phyloP scores from a whole-genome alignment of 352 stramenopile species.

The Globisporangium orthogonon region DNA sequence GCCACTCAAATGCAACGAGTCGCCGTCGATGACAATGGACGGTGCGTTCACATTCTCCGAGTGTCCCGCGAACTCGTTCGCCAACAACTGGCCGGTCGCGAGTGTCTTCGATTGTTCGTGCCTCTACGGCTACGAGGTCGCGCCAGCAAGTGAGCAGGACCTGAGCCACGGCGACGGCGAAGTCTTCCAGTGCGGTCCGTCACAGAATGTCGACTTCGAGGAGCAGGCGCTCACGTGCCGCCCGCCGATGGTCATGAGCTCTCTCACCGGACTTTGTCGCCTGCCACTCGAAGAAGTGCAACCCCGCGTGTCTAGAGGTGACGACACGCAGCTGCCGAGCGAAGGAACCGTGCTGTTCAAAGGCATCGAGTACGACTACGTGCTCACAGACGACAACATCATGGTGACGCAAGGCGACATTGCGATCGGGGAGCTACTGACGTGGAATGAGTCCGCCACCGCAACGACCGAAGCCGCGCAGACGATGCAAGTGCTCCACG shows the following conservation, averaged over 20 bases:
- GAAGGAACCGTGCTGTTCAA: slow-evolving; percentile 47
- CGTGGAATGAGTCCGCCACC: slow-evolving; percentile 20
- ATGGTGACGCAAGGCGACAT: slow-evolving; percentile 80
- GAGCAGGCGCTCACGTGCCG: slow-evolving; percentile 37
- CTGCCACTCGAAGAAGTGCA: slow-evolving; percentile 56
- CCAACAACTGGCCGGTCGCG: slow-evolving; percentile 40
- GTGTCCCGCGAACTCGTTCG: slow-evolving; percentile 42
- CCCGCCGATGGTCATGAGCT: slow-evolving; percentile 32
- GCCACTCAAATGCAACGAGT: slow-evolving; percentile 20
- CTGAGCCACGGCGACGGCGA: slow-evolving; percentile 22
- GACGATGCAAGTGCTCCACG: slow-evolving; percentile 37
- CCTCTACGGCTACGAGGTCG: slow-evolving; percentile 35
- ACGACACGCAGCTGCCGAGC: slow-evolving; percentile 9
- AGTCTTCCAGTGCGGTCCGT: slow-evolving; percentile 31
- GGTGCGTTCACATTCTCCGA: slow-evolving; percentile 25
- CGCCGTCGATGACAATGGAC: slow-evolving; percentile 10
- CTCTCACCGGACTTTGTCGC: slow-evolving; percentile 50
- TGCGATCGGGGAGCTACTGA: slow-evolving; percentile 52
- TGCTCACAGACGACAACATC: slow-evolving; percentile 60
- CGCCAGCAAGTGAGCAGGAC: slow-evolving; percentile 21
- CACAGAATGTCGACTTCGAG: slow-evolving; percentile 18
- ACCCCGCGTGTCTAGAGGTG: background rate
- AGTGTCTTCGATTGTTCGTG: slow-evolving; percentile 35
- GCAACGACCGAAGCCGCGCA: slow-evolving; percentile 1
- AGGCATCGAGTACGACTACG: slow-evolving; percentile 80